These are phyloP conservation scores for Styphnolobium japonicum DNA, from an alignment of 306 rosid genomes.

Conservation along the genomic window DNA sequence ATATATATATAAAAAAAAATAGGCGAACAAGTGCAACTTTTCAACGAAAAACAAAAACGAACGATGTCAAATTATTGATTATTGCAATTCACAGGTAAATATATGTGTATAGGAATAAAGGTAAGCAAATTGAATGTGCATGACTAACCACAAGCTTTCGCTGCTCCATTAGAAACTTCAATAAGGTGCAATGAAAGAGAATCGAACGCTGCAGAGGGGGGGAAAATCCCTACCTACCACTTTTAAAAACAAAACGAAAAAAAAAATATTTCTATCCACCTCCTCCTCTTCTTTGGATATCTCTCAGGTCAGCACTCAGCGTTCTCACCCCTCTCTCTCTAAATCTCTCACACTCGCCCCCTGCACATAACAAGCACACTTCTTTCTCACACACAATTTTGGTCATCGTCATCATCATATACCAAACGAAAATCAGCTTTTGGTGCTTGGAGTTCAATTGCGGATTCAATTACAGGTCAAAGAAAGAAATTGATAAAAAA, in stretches of 20 bases:
- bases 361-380: constrained; percentile 91
- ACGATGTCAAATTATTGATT: background rate
- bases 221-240: constrained; percentile 38
- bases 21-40: background rate
- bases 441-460: constrained; percentile 12
- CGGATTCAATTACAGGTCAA: constrained; percentile 25
- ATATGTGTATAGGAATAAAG: background rate
- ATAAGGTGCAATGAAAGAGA: constrained; percentile 17
- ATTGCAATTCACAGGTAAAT: background rate
- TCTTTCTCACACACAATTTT: constrained; percentile 80
- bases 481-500: constrained; percentile 7
- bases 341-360: constrained; percentile 82
- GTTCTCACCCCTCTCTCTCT: constrained; percentile 73
- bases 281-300: constrained; percentile 23
- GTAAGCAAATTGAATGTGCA: background rate
- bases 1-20: too few relatives aligned
- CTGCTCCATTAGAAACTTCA: constrained; percentile 60
- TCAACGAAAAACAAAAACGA: background rate
- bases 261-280: constrained; percentile 45
- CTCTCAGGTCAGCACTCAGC: constrained; percentile 50
- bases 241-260: constrained; percentile 18
- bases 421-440: constrained; percentile 64
- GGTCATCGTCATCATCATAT: constrained; percentile 38
- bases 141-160: constrained; percentile 90
- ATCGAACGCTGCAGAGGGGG: constrained; percentile 18